Conservation (phyloP, 2,329 filamentous ascomycete species). For the Pseudogymnoascus pannorum region DNA sequence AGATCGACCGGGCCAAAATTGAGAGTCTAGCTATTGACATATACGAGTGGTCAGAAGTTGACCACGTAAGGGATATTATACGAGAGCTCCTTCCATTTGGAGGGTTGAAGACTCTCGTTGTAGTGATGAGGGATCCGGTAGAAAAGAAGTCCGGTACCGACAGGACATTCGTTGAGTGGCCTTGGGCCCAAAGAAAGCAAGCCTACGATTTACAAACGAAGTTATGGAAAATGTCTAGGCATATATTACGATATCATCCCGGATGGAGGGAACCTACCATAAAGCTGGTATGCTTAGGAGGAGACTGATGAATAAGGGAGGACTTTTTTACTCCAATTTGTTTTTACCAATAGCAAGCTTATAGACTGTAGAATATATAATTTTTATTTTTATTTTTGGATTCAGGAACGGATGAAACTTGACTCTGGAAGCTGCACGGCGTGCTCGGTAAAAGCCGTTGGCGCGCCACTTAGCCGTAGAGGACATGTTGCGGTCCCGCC, state of each 20-base stretch:
- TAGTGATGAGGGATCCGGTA: background rate
- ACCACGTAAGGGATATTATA: background rate
- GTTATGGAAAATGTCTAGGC: background rate
- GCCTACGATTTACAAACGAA: background rate
- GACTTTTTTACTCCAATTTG: background rate
- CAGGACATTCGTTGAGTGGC: background rate
- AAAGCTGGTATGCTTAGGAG: background rate
- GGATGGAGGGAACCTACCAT: background rate
- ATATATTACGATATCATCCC: background rate
- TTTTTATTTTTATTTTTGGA: background rate
- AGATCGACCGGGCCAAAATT: background rate
- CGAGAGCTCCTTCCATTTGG: background rate
- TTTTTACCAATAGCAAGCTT: background rate
- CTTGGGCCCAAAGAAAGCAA: background rate
- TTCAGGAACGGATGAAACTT: background rate
- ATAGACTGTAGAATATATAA: background rate
- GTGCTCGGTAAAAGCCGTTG: background rate
- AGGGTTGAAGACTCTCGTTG: background rate
- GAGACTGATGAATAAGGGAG: background rate
- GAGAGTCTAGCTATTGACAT: background rate
- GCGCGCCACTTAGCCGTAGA: background rate
- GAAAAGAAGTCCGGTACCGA: background rate
- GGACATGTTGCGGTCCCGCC: background rate
- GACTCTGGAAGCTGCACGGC: too few relatives aligned
- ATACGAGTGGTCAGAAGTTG: background rate